A percentile compares a stretch with the other conserved stretches of the same genome.
Conservation (phyloP, 148 eudicot genomes). For the Silene conica region DNA sequence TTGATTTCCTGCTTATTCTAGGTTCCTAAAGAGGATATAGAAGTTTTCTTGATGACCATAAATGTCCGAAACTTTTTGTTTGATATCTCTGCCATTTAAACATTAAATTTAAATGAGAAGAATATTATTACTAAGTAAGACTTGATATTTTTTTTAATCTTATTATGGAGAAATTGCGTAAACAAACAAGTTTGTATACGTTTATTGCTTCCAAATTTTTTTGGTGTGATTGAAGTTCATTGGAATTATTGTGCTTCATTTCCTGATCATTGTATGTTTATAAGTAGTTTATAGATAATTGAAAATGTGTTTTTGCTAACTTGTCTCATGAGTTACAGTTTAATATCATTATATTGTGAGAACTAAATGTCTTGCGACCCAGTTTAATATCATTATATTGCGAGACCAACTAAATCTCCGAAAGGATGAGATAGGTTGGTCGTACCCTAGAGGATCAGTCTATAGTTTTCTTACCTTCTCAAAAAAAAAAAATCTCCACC, state of each 20-base stretch:
- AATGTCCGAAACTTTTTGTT: neutral
- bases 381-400: too few relatives aligned
- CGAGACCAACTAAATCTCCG: too few relatives aligned
- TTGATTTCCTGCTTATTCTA: neutral
- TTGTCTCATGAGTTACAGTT: too few relatives aligned
- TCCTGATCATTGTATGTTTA: neutral
- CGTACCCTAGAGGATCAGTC: too few relatives aligned
- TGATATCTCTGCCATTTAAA: neutral
- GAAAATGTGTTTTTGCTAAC: neutral
- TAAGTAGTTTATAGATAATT: neutral
- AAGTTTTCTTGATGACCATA: neutral
- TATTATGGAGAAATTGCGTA: neutral
- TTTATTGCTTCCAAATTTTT: neutral
- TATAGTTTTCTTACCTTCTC: too few relatives aligned
- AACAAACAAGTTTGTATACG: neutral
- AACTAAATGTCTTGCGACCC: too few relatives aligned
- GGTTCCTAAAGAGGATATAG: neutral
- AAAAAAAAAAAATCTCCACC: too few relatives aligned
- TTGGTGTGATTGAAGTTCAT: neutral
- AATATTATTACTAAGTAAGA: neutral
- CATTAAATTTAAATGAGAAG: neutral
- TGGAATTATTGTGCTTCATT: neutral
- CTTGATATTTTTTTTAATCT: neutral
- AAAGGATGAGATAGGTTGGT: too few relatives aligned
- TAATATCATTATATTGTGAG: too few relatives aligned